Base-by-base conservation (phyloP, 2,329 filamentous ascomycete genomes). In the Aspergillus felis region DNA sequence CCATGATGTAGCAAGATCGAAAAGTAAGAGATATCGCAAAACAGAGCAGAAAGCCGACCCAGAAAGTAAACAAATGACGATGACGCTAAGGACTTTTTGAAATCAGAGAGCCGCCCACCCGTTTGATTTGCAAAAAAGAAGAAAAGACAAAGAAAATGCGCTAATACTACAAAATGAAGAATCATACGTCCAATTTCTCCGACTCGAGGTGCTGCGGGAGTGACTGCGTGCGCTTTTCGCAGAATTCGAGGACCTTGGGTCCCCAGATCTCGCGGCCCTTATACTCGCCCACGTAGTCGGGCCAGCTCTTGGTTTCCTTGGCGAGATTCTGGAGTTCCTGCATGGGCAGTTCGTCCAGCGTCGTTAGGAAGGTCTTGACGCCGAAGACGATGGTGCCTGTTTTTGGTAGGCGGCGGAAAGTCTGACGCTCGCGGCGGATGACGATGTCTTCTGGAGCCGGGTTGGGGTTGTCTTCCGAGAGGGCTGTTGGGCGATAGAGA, bases 371-470 rank as follows among this genome's bases (percentile, higher is more conserved):
- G 0, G 81, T 82, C 58, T 78, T 77, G 8, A 82, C 80, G 0
- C 78, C 78, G 60, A 83, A 81, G 3, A 83, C 69, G 1, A 83
- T 74, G 0, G 79, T 75, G 0, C 71, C 72, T 0, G 74, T 76
- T 1, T 71, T 71, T 1, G 76, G 76, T 7, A 84, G 63, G 1
- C 76, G 69, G 4, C 73, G 75, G 60, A 83, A 83, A 0, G 77
- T 81, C 59, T 83, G 81, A 17, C 77, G 68, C 62, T 83, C 81
- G 22, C 76, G 74, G 4, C 81, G 76, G 44, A 83, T 71, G 51
- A 80, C 68, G 22, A 83, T 74, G 28, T 80, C 71, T 0, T 74
- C 71, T 1, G 74, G 58, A 9, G 64, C 64, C 7, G 71, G 68
- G 60, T 77, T 62, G 57, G 74, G 58, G 59, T 73, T 60, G 64